Conservation (phyloP, 2,329 filamentous ascomycete species). For the Paecilomyces dactylethromorphus region DNA sequence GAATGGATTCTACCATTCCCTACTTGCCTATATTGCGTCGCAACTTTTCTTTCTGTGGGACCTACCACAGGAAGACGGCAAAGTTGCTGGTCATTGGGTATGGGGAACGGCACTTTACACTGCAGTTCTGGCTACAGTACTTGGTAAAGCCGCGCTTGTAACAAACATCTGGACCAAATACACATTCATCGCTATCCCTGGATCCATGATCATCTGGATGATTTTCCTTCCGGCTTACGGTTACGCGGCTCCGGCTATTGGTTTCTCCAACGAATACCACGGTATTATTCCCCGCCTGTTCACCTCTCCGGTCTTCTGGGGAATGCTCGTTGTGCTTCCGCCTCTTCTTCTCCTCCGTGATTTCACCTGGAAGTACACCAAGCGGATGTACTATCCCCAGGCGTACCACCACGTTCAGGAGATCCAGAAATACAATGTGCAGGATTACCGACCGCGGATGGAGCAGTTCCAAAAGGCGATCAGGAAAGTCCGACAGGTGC, state of each 20-base stretch:
- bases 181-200: constrained; percentile 89
- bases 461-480: constrained; percentile 99
- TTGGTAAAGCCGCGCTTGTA: constrained; percentile 89
- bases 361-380: constrained; percentile 93
- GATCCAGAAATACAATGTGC: constrained; percentile 99
- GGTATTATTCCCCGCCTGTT: constrained; percentile 79
- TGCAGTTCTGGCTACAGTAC: constrained; percentile 82
- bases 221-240: constrained; percentile 84
- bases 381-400: constrained; percentile 94
- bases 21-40: constrained; percentile 82
- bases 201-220: constrained; percentile 87
- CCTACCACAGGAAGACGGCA: constrained; percentile 69
- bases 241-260: constrained; percentile 73
- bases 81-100: constrained; percentile 87
- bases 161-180: constrained; percentile 99
- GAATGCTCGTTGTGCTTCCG: constrained; percentile 76
- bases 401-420: constrained; percentile 98
- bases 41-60: constrained; percentile 78
- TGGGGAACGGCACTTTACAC: constrained; percentile 97
- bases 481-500: constrained; percentile 93
- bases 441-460: constrained; percentile 97
- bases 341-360: constrained; percentile 78
- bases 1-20: constrained; percentile 92
- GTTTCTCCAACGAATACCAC: constrained; percentile 75
- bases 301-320: constrained; percentile 78